Evolutionary conservation across 306 rosid species (phyloP).

Genomic region (Quercus glauca): DNA sequence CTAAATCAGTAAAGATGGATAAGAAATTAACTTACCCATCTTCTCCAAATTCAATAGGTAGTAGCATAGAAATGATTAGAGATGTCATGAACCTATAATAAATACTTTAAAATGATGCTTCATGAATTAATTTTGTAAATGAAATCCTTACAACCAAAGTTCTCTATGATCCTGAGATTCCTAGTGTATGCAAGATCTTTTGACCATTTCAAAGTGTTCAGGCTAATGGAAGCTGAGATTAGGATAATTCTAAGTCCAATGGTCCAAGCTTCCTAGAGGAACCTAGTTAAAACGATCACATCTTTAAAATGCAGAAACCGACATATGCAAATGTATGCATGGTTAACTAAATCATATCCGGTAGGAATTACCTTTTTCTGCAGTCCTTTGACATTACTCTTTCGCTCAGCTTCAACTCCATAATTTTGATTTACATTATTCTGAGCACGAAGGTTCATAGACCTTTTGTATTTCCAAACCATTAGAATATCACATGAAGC

Average conservation of each 20-base stretch:
- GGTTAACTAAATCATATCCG: background rate
- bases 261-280: background rate
- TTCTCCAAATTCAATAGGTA: background rate
- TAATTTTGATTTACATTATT: background rate
- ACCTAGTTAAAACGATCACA: background rate
- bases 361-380: conserved; percentile 16
- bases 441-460: background rate
- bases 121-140: background rate
- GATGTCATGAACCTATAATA: background rate
- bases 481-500: background rate
- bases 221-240: background rate
- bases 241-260: background rate
- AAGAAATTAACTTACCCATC: background rate
- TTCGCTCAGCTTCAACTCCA: background rate
- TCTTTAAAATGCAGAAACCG: background rate
- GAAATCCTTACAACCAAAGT: background rate
- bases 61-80: background rate
- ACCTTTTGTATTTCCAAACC: conserved; percentile 15
- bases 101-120: background rate
- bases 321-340: background rate
- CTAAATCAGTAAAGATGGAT: background rate
- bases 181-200: background rate
- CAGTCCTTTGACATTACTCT: conserved; percentile 16
- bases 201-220: background rate
- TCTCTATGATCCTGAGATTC: background rate